phyloP scores from a whole-genome alignment of 2,329 filamentous ascomycete genomes.

The Thielaviopsis euricoi region DNA sequence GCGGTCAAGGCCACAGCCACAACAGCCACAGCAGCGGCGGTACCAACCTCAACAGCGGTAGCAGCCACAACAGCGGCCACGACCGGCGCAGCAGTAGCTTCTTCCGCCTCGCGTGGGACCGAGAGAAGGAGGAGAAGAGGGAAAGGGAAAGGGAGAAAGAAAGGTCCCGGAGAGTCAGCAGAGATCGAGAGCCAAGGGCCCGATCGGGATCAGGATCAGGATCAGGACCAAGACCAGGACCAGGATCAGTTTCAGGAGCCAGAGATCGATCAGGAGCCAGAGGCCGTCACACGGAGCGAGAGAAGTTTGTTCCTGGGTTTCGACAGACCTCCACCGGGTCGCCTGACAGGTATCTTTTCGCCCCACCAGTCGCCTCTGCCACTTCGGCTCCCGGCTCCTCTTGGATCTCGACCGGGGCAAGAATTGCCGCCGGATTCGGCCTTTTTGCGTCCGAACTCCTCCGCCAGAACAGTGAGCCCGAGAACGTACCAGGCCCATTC shows the following conservation, averaged over 20 bases:
- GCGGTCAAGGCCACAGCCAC: no score
- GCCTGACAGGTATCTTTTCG: slow-evolving; percentile 7
- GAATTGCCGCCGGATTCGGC: slow-evolving; percentile 6
- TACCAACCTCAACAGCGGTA: not conserved
- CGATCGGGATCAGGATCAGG: no score
- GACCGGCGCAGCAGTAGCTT: slow-evolving; percentile 1
- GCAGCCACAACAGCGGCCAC: no score
- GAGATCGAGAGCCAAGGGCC: no score
- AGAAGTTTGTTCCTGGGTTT: slow-evolving; percentile 10
- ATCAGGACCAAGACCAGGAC: no score
- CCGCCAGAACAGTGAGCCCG: not conserved
- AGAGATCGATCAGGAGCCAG: not conserved
- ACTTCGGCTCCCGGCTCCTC: slow-evolving; percentile 2
- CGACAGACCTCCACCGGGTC: slow-evolving; percentile 8
- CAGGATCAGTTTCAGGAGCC: no score
- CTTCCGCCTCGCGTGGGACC: slow-evolving; percentile 2
- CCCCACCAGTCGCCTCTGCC: slow-evolving; percentile 4
- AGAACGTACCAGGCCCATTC: not conserved
- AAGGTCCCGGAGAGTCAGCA: no score
- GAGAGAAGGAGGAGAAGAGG: not conserved
- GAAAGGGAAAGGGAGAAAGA: no score
- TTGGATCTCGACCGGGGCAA: slow-evolving; percentile 3
- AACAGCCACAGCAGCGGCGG: no score
- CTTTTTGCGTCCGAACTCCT: not conserved
- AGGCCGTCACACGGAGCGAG: slow-evolving; percentile 5